Conservation (phyloP, 106 monocot species). For the Triglochin maritima region DNA sequence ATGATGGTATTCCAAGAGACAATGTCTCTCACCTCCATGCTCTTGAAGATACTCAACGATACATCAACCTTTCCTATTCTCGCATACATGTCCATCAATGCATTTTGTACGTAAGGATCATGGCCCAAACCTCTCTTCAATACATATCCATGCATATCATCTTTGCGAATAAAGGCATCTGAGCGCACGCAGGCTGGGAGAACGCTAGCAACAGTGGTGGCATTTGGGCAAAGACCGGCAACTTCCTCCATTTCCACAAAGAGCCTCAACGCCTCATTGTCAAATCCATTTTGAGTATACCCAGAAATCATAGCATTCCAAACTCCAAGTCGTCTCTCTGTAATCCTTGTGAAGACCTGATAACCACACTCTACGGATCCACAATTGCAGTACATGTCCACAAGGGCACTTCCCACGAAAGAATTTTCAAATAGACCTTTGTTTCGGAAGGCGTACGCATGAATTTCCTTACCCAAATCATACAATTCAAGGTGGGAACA, state of each 20-base stretch:
- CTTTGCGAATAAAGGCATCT: slow-evolving; percentile 48
- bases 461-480: slow-evolving; percentile 56
- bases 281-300: slow-evolving; percentile 49
- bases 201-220: slow-evolving; percentile 71
- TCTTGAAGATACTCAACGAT: slow-evolving; percentile 44
- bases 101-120: slow-evolving; percentile 80
- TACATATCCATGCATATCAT: slow-evolving; percentile 69
- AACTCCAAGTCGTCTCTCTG: slow-evolving; percentile 41
- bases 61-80: slow-evolving; percentile 53
- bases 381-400: slow-evolving; percentile 81
- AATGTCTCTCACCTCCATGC: slow-evolving; percentile 47
- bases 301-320: slow-evolving; percentile 98
- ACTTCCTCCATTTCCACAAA: slow-evolving; percentile 59
- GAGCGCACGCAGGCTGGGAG: slow-evolving; percentile 68
- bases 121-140: slow-evolving; percentile 53
- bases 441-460: slow-evolving; percentile 52
- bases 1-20: slow-evolving; percentile 96
- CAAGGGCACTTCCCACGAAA: slow-evolving; percentile 78
- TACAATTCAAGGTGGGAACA: slow-evolving; percentile 50
- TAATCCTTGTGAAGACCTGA: slow-evolving; percentile 39
- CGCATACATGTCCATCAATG: slow-evolving; percentile 86
- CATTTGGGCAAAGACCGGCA: slow-evolving; percentile 52
- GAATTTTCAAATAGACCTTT: slow-evolving; percentile 47
- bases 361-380: slow-evolving; percentile 37
- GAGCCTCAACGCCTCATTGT: slow-evolving; percentile 47